Evolutionary conservation across 306 rosid species (phyloP).

Genomic region (Sechiopsis laciniata): DNA sequence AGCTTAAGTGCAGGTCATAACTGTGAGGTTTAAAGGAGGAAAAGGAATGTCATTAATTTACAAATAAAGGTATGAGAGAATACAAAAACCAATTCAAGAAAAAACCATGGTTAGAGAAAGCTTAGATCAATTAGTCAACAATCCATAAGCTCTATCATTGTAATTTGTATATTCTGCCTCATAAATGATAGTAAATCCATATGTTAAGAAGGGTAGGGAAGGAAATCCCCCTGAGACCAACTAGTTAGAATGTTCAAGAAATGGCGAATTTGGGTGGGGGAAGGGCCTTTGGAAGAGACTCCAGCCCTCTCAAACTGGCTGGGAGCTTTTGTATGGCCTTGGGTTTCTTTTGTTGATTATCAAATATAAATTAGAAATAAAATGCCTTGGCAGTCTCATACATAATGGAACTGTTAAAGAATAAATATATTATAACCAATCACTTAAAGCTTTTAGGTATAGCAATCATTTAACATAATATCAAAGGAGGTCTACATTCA

Average conservation of each 20-base stretch:
- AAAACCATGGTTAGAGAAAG: conserved; percentile 11
- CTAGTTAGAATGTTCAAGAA: background rate
- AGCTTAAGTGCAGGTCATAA: conserved; percentile 68
- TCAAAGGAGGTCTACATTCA: background rate
- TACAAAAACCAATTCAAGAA: background rate
- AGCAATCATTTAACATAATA: background rate
- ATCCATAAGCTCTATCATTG: background rate
- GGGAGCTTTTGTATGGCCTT: background rate
- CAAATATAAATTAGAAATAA: background rate
- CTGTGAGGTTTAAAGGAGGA: conserved; percentile 31
- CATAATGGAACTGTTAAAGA: background rate
- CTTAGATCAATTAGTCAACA: background rate
- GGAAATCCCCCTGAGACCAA: background rate
- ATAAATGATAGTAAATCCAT: background rate
- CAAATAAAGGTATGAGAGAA: background rate
- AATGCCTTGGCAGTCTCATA: background rate
- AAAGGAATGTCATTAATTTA: conserved; percentile 3
- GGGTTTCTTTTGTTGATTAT: background rate
- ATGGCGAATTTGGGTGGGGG: conserved; percentile 6
- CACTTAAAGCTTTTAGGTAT: background rate
- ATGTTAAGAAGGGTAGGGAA: background rate
- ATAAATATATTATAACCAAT: background rate
- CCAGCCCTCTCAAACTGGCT: background rate
- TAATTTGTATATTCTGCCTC: background rate
- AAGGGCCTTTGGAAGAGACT: background rate